Conservation (phyloP, 1,139 yeast species). For the Diutina rugosa region DNA sequence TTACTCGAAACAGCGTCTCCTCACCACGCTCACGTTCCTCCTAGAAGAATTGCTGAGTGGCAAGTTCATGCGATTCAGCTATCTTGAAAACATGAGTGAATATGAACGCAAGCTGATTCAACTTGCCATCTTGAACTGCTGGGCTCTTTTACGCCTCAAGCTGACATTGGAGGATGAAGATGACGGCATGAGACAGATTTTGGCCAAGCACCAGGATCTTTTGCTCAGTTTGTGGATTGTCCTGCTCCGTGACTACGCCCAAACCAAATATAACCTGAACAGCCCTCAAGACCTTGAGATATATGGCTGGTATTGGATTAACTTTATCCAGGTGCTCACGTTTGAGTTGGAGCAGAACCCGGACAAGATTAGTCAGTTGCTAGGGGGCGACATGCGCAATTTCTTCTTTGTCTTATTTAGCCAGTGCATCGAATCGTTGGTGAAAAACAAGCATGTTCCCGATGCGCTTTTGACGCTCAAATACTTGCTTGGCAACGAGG, state of each 20-base stretch:
- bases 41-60: slow-evolving; percentile 47
- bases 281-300: slow-evolving; percentile 39
- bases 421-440: slow-evolving; percentile 67
- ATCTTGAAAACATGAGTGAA: slow-evolving; percentile 31
- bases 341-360: slow-evolving; percentile 44
- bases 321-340: slow-evolving; percentile 67
- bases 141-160: slow-evolving; percentile 71
- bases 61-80: slow-evolving; percentile 29
- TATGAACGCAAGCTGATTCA: slow-evolving; percentile 53
- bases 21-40: slow-evolving; percentile 53
- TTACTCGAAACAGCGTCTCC: slow-evolving; percentile 44
- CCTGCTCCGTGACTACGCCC: slow-evolving; percentile 61
- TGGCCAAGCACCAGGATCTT: slow-evolving; percentile 45
- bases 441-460: slow-evolving; percentile 27
- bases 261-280: slow-evolving; percentile 41
- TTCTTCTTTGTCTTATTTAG: slow-evolving; percentile 77
- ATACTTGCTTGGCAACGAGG: slow-evolving; percentile 42
- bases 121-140: slow-evolving; percentile 65
- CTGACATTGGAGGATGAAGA: slow-evolving; percentile 16
- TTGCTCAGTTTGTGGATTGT: slow-evolving; percentile 74
- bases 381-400: slow-evolving; percentile 52
- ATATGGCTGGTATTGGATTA: slow-evolving; percentile 65
- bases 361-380: slow-evolving; percentile 26
- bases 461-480: slow-evolving; percentile 42
- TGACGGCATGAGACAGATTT: slow-evolving; percentile 24